Conservation (phyloP, 2,329 filamentous ascomycete species). For the Alternaria novae-zelandiae region DNA sequence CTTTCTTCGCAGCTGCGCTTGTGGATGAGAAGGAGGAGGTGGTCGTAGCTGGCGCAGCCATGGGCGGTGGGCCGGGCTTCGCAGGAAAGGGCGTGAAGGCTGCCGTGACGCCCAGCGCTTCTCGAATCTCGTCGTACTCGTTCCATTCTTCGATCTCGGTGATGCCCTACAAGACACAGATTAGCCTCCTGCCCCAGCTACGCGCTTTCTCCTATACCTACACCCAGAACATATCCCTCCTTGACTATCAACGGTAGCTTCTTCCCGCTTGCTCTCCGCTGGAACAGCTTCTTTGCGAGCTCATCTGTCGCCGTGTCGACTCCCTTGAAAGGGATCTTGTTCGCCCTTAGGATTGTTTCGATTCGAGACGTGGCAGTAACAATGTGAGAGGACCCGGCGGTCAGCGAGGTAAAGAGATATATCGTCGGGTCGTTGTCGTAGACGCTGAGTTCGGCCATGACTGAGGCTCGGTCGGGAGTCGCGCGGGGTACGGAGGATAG, state of each 20-base stretch:
- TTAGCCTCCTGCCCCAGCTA: slow-evolving; percentile 5
- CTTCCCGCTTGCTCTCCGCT: slow-evolving; percentile 80
- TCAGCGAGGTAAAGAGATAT: slow-evolving; percentile 96
- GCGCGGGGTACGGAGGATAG: slow-evolving; percentile 1
- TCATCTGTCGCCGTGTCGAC: slow-evolving; percentile 91
- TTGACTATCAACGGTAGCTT: slow-evolving; percentile 91
- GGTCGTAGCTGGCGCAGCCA: slow-evolving; percentile 2
- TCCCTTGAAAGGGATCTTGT: slow-evolving; percentile 91
- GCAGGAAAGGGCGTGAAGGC: slow-evolving; percentile 43
- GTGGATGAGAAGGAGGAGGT: slow-evolving; percentile 15
- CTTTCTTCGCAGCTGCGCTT: slow-evolving; percentile 25
- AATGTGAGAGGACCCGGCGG: slow-evolving; percentile 93
- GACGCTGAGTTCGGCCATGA: slow-evolving; percentile 50
- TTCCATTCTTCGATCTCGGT: slow-evolving; percentile 99
- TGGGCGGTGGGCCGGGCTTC: slow-evolving; percentile 22
- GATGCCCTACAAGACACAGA: slow-evolving; percentile 68
- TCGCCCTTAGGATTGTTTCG: slow-evolving; percentile 94
- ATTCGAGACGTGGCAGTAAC: slow-evolving; percentile 94
- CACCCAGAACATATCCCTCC: slow-evolving; percentile 82
- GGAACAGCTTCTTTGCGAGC: slow-evolving; percentile 87
- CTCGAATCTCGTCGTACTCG: slow-evolving; percentile 93
- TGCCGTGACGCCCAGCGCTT: slow-evolving; percentile 69
- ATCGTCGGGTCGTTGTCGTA: slow-evolving; percentile 62
- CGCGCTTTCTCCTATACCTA: slow-evolving; percentile 57
- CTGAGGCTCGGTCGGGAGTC: slow-evolving; percentile 6